Percentiles rank a stretch among this genome's conserved stretches.
These are phyloP conservation scores for Sphaerosporella brunnea DNA, from an alignment of 495 filamentous ascomycete species.

Conservation along the genomic window DNA sequence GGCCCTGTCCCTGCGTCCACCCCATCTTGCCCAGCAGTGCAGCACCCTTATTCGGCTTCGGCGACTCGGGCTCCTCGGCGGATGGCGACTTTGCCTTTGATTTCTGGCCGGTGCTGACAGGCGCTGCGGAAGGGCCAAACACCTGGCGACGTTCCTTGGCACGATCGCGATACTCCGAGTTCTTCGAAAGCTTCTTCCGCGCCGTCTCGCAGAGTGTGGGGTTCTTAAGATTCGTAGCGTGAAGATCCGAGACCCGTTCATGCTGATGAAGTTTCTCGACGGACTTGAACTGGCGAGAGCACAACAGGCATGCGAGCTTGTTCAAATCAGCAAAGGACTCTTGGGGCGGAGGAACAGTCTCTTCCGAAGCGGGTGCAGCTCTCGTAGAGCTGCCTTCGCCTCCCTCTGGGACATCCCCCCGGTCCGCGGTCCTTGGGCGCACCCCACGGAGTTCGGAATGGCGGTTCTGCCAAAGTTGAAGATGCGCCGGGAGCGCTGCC, in stretches of 20 bases:
- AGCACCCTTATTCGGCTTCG: constrained; percentile 44
- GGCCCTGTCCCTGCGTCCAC: constrained; percentile 60
- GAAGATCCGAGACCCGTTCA: constrained; percentile 56
- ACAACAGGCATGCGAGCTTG: constrained; percentile 59
- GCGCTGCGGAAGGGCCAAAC: constrained; percentile 48
- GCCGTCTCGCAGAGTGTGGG: constrained; percentile 41
- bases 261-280: constrained; percentile 53
- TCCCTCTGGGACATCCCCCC: background rate
- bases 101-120: constrained; percentile 30
- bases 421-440: constrained; percentile 21
- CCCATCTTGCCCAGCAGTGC: constrained; percentile 81
- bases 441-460: constrained; percentile 65
- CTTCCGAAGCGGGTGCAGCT: background rate
- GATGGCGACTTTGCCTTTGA: constrained; percentile 11
- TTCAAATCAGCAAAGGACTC: constrained; percentile 54
- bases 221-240: constrained; percentile 51
- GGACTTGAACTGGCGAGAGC: constrained; percentile 54
- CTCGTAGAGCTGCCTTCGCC: background rate
- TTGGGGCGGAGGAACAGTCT: background rate
- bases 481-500: constrained; percentile 41
- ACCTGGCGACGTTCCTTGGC: constrained; percentile 64
- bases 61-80: constrained; percentile 13
- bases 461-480: constrained; percentile 78
- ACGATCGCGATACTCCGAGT: constrained; percentile 55
- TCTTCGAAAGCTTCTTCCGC: constrained; percentile 39